Evolutionary conservation across 352 stramenopile species (phyloP).

Genomic region (Pythium oligandrum): DNA sequence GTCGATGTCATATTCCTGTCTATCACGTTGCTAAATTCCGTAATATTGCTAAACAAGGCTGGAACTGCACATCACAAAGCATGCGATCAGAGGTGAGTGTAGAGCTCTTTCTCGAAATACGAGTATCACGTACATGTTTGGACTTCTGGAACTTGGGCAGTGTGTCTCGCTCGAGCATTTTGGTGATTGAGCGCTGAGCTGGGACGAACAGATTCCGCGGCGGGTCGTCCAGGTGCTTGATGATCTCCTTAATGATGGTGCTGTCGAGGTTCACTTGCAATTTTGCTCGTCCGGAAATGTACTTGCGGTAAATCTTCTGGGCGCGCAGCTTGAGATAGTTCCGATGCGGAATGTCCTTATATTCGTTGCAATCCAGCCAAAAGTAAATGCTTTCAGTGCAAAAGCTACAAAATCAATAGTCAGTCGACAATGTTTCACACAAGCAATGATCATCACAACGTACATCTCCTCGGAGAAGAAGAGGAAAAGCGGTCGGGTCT

Average conservation of each 20-base stretch:
- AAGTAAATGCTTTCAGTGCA: constrained; percentile 83
- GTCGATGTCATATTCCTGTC: neutral
- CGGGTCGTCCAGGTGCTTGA: constrained; percentile 48
- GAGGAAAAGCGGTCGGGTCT: constrained; percentile 61
- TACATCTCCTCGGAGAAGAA: constrained; percentile 80
- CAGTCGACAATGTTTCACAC: too few species aligned
- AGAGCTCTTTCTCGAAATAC: too few species aligned
- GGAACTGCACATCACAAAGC: constrained; percentile 11
- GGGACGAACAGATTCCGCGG: constrained; percentile 51
- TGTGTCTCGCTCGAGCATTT: constrained; percentile 73
- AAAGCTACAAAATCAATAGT: constrained; percentile 28
- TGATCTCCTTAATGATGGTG: constrained; percentile 46
- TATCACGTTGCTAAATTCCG: constrained; percentile 2
- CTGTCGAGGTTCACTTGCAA: constrained; percentile 73
- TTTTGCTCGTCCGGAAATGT: constrained; percentile 58
- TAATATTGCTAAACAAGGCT: constrained; percentile 15
- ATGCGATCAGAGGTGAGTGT: neutral
- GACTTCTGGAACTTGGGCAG: constrained; percentile 67
- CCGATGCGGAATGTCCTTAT: constrained; percentile 68
- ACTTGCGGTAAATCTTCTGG: constrained; percentile 80
- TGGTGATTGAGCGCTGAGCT: constrained; percentile 61
- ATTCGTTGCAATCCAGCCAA: constrained; percentile 81
- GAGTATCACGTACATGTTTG: constrained; percentile 46
- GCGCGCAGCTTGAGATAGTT: constrained; percentile 71
- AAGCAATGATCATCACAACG: constrained; percentile 9